phyloP scores from a whole-genome alignment of 768 basidiomycete genomes.

The Fomitopsis serialis region DNA sequence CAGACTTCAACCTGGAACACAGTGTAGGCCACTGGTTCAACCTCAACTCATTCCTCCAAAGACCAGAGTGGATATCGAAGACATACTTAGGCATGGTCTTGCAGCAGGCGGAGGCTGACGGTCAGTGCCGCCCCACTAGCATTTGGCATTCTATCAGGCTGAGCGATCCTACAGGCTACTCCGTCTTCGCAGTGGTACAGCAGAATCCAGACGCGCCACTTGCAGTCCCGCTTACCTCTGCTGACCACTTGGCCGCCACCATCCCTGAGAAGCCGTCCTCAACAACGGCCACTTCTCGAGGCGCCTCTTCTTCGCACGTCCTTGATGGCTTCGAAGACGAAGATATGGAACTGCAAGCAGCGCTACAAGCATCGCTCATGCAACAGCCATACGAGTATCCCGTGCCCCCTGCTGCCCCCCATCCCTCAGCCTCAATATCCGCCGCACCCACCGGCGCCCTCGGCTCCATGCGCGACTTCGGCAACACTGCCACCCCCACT shows the following conservation, averaged over 20 bases:
- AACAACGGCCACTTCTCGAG: slow-evolving; percentile 11
- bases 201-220: slow-evolving; percentile 47
- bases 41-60: slow-evolving; percentile 66
- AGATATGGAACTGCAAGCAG: slow-evolving; percentile 84
- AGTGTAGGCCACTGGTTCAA: slow-evolving; percentile 82
- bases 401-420: not conserved
- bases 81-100: slow-evolving; percentile 83
- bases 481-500: not conserved
- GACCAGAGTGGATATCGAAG: slow-evolving; percentile 80
- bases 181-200: slow-evolving; percentile 71
- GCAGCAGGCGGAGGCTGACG: slow-evolving; percentile 82
- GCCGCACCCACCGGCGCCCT: not conserved
- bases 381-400: slow-evolving; percentile 13
- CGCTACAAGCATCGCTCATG: slow-evolving; percentile 75
- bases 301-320: slow-evolving; percentile 1
- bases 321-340: slow-evolving; percentile 65
- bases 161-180: slow-evolving; percentile 51
- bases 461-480: not conserved
- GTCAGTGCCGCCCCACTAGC: too few relatives aligned
- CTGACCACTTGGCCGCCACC: slow-evolving; percentile 65
- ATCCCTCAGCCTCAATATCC: not conserved
- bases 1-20: slow-evolving; percentile 36
- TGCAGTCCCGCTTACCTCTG: slow-evolving; percentile 58
- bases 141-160: not conserved
- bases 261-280: slow-evolving; percentile 43